Evolutionary conservation across 441 rosid genomes (phyloP), one percentile per base, ranked within the genome.

Genomic region (Adansonia rubrostipa): DNA sequence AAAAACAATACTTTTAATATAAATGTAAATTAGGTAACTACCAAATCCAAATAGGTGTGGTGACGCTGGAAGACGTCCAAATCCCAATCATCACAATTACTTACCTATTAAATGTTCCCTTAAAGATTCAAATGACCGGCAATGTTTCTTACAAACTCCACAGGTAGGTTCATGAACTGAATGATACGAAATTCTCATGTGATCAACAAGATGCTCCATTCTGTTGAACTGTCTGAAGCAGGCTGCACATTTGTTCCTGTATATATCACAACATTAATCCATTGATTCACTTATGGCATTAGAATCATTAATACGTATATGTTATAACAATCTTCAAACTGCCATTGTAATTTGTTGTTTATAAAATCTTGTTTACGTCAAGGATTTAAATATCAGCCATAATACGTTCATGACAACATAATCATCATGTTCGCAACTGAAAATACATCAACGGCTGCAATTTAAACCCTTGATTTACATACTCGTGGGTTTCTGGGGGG

Each of bases 151-250:
- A 74, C 98, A 95, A 71, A 90, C 76, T 50, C 92, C 92, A 62
- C 98, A 95, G 36, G 83, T 81, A 75, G 98, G 95, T 79, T 95
- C 98, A 77, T 93, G 98, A 76, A 84, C 87, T 0, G 98, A 95
- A 77, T 93, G 98, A 80, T 82, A 88, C 0, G 97, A 88, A 73
- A 64, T 83, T 79, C 91, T 91, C 97, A 93, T 93, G 89, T 95
- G 98, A 78, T 95, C 97, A 78, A 95, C 96, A 2, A 95, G 84
- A 85, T 95, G 98, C 62, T 93, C 98, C 87, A 81, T 85, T 77
- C 80, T 93, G 88, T 92, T 95, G 89, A 93, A 95, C 82, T 93
- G 98, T 74, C 95, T 91, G 81, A 78, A 93, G 90, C 98, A 95
- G 5, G 97, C 97, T 0, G 97, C 97, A 48, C 98, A 95, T 86